Conservation (phyloP, 2,329 filamentous ascomycete species). For the Sarocladiaceae sp. region DNA sequence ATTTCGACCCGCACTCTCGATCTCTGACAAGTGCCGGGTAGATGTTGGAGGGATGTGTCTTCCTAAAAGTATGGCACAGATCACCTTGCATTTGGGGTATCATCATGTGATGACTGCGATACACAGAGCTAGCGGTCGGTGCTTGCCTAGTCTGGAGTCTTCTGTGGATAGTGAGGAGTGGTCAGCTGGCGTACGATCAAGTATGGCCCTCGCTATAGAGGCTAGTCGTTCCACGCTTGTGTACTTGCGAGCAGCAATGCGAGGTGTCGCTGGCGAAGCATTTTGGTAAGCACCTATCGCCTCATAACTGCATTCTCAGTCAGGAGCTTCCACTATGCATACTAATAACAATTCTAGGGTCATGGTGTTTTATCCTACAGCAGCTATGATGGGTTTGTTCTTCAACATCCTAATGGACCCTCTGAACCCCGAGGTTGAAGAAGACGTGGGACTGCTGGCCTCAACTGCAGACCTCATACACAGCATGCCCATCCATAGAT, state of each 20-base stretch:
- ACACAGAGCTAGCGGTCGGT: slow-evolving; percentile 47
- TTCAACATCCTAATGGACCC: slow-evolving; percentile 47
- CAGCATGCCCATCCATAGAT: slow-evolving; percentile 23
- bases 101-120: slow-evolving; percentile 49
- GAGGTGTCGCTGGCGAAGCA: slow-evolving; percentile 36
- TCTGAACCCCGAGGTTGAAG: slow-evolving; percentile 30
- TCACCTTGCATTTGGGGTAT: slow-evolving; percentile 47
- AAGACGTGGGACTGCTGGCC: slow-evolving; percentile 40
- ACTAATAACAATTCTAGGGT: slow-evolving; percentile 28
- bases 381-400: slow-evolving; percentile 47
- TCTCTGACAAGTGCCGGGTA: background rate
- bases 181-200: slow-evolving; percentile 29
- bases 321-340: background rate
- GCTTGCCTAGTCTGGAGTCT: slow-evolving; percentile 26
- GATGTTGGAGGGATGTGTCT: background rate
- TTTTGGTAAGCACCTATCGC: slow-evolving; percentile 37
- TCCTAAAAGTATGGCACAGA: slow-evolving; percentile 37
- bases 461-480: slow-evolving; percentile 36
- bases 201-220: slow-evolving; percentile 45
- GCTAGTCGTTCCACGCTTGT: slow-evolving; percentile 49
- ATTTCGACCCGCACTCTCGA: slow-evolving; percentile 30
- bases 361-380: slow-evolving; percentile 51
- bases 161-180: background rate
- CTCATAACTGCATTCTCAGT: background rate
- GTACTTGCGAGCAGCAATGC: slow-evolving; percentile 36